Conservation (phyloP, 2,329 filamentous ascomycete species). For the Aspergillus sp. region DNA sequence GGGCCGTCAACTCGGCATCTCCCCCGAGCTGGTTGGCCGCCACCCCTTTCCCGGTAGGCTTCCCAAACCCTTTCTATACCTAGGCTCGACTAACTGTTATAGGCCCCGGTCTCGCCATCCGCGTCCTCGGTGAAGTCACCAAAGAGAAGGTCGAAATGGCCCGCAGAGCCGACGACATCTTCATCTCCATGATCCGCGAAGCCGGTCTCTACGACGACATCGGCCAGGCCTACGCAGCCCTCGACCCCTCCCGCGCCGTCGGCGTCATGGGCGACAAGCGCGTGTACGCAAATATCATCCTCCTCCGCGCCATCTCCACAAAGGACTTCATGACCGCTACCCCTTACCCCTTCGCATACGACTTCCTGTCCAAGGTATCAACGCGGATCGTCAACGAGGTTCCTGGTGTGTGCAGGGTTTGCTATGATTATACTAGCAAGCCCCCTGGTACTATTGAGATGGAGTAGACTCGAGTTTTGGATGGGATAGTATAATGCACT, state of each 20-base stretch:
- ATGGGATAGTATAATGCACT: not conserved
- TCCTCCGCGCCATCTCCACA: slow-evolving; percentile 64
- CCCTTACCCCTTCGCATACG: slow-evolving; percentile 67
- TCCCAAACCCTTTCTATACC: slow-evolving; percentile 31
- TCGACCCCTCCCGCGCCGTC: slow-evolving; percentile 68
- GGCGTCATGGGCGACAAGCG: slow-evolving; percentile 66
- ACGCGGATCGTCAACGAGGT: slow-evolving; percentile 77
- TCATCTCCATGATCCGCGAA: slow-evolving; percentile 51
- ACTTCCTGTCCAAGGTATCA: slow-evolving; percentile 68
- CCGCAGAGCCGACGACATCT: slow-evolving; percentile 51
- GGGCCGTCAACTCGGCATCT: slow-evolving; percentile 71
- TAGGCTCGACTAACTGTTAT: not conserved
- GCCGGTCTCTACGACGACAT: slow-evolving; percentile 61
- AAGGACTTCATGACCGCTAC: slow-evolving; percentile 77
- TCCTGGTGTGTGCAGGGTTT: slow-evolving; percentile 53
- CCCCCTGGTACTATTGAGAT: slow-evolving; percentile 75
- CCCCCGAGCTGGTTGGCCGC: slow-evolving; percentile 77
- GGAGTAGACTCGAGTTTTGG: slow-evolving; percentile 54
- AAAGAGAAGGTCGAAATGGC: slow-evolving; percentile 77
- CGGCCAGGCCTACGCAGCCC: slow-evolving; percentile 71
- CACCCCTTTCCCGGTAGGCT: slow-evolving; percentile 59
- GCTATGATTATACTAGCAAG: slow-evolving; percentile 62
- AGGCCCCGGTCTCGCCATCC: slow-evolving; percentile 74
- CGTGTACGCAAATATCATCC: slow-evolving; percentile 66
- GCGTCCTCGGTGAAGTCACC: slow-evolving; percentile 84